These are phyloP conservation scores for Cladosporium sp. DNA, from an alignment of 2,329 filamentous ascomycete genomes.

Conservation along the genomic window DNA sequence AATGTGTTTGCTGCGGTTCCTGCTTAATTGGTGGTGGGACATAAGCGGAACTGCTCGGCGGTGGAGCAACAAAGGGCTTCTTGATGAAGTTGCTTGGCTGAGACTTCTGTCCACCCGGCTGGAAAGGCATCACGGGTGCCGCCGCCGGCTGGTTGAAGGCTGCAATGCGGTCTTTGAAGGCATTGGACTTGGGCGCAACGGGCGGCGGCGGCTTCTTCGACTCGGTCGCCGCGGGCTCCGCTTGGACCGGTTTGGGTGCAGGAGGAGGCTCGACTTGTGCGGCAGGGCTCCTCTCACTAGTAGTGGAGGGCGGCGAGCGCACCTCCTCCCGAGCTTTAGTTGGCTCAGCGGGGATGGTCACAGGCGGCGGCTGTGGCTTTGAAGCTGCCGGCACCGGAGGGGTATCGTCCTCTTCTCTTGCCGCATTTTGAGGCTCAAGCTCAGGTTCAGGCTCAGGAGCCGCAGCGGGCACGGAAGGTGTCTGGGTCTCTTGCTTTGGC, in stretches of 20 bases:
- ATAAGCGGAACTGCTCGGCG: conserved; percentile 86
- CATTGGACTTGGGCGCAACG: conserved; percentile 62
- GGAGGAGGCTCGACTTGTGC: conserved; percentile 22
- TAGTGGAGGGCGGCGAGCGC: conserved; percentile 22
- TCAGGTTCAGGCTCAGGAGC: conserved; percentile 28
- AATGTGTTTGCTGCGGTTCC: conserved; percentile 63
- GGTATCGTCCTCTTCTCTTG: conserved; percentile 15
- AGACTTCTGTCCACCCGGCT: conserved; percentile 58
- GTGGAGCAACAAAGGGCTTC: conserved; percentile 93
- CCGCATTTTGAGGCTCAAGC: conserved; percentile 10
- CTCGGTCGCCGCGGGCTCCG: conserved; percentile 35
- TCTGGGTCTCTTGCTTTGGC: conserved; percentile 54
- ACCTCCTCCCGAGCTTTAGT: conserved; percentile 18
- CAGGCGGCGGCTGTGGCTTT: conserved; percentile 33
- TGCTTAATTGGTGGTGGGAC: conserved; percentile 68
- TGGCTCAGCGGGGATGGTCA: conserved; percentile 23
- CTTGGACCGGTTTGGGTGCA: conserved; percentile 29
- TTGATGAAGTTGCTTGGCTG: conserved; percentile 72
- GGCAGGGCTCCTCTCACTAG: conserved; percentile 15
- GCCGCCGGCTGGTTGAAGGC: conserved; percentile 91
- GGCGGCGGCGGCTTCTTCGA: conserved; percentile 58
- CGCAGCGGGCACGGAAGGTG: conserved; percentile 15
- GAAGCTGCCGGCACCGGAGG: conserved; percentile 27
- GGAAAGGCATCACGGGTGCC: conserved; percentile 83
- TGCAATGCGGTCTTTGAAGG: conserved; percentile 92